These are phyloP conservation scores for Penicillium atrosanguineum DNA, from an alignment of 495 filamentous ascomycete genomes.

Conservation along the genomic window DNA sequence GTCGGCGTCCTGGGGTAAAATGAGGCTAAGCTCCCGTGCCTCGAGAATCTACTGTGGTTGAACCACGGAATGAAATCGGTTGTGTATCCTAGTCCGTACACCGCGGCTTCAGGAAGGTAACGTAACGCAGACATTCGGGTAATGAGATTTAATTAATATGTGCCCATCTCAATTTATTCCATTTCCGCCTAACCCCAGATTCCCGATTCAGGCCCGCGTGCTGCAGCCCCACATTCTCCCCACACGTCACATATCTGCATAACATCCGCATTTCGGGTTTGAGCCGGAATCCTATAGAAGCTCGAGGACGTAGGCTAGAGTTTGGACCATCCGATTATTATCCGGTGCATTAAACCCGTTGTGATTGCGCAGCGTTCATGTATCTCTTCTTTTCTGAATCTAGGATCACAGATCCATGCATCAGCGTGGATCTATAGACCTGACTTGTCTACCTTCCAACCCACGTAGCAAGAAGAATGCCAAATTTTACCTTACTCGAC, in stretches of 20 bases:
- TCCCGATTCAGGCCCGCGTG: not conserved
- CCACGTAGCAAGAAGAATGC: not conserved
- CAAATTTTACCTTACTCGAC: not conserved
- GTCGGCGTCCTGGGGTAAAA: not conserved
- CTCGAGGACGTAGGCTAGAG: not conserved
- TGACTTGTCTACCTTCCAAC: not conserved
- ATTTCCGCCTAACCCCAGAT: not conserved
- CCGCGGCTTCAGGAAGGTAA: not conserved
- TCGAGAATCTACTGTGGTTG: not conserved
- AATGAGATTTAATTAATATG: no score
- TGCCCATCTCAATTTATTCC: no score
- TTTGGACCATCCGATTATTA: not conserved
- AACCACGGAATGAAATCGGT: not conserved
- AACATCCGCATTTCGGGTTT: not conserved
- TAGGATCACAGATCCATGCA: not conserved
- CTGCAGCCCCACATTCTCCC: conserved; percentile 3
- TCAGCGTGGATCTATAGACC: not conserved
- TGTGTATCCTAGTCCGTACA: not conserved
- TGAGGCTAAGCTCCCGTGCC: not conserved
- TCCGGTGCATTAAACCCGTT: not conserved
- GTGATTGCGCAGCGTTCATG: not conserved
- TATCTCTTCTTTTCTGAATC: not conserved
- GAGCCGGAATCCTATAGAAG: not conserved
- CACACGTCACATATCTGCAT: not conserved
- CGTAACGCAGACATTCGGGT: not conserved